These are phyloP conservation scores for Amphirosellinia nigrospora DNA, from an alignment of 495 filamentous ascomycete species.

Conservation along the genomic window DNA sequence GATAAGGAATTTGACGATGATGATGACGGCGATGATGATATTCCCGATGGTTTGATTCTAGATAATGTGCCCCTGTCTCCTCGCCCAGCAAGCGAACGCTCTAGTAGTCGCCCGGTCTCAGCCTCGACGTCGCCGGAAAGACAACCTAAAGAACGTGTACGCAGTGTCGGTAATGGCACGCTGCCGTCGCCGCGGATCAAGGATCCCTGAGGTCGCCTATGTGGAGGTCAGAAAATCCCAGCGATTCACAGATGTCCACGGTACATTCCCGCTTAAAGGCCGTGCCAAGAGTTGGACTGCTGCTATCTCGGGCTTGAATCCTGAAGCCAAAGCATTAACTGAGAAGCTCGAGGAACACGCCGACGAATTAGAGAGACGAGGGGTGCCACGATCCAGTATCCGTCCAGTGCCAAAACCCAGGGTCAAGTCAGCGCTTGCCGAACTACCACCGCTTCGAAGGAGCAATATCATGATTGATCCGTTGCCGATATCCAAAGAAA, in stretches of 20 bases:
- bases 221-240: constrained; percentile 48
- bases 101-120: constrained; percentile 56
- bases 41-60: constrained; percentile 88
- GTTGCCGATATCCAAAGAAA: constrained; percentile 93
- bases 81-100: constrained; percentile 70
- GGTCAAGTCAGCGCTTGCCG: constrained; percentile 60
- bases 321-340: constrained; percentile 86
- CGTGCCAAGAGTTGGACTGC: constrained; percentile 87
- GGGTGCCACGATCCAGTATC: constrained; percentile 26
- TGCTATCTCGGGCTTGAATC: constrained; percentile 77
- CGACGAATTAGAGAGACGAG: constrained; percentile 61
- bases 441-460: constrained; percentile 82
- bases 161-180: constrained; percentile 61
- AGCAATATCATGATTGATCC: constrained; percentile 97
- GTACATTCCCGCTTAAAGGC: constrained; percentile 45
- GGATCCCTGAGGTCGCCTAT: constrained; percentile 56
- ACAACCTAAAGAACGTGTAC: constrained; percentile 51
- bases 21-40: constrained; percentile 81
- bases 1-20: constrained; percentile 84
- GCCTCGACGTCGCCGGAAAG: constrained; percentile 65
- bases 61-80: constrained; percentile 97
- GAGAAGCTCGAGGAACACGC: constrained; percentile 88
- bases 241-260: constrained; percentile 31
- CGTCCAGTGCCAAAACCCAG: constrained; percentile 56
- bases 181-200: constrained; percentile 55